These are phyloP conservation scores for Podaxis sp. DNA, from an alignment of 768 basidiomycete genomes.

Conservation along the genomic window DNA sequence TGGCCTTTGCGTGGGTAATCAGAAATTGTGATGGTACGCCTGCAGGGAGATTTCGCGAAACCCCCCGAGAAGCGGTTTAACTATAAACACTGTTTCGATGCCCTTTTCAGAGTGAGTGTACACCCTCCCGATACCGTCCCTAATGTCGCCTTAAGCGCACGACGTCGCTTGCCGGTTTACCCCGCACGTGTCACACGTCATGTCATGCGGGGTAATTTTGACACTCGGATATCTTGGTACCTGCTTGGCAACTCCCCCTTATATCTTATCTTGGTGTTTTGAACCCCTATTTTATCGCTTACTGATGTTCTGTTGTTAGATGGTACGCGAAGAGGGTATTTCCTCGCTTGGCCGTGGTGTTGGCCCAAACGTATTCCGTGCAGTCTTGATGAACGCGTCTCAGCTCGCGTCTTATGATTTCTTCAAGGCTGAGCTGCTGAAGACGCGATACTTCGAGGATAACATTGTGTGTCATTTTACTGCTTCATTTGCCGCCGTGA, in stretches of 20 bases:
- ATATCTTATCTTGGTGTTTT: slow-evolving; percentile 1
- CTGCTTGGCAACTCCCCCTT: not conserved
- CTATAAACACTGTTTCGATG: slow-evolving; percentile 88
- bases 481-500: slow-evolving; percentile 80
- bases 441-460: slow-evolving; percentile 68
- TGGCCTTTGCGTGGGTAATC: not conserved
- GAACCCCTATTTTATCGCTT: not conserved
- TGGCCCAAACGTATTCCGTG: slow-evolving; percentile 82
- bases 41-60: slow-evolving; percentile 90
- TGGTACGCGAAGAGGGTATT: slow-evolving; percentile 82
- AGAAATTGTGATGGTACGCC: slow-evolving; percentile 83
- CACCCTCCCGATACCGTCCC: not conserved
- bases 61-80: slow-evolving; percentile 84
- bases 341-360: slow-evolving; percentile 75
- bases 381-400: slow-evolving; percentile 86
- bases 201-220: slow-evolving; percentile 13
- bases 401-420: slow-evolving; percentile 95
- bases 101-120: slow-evolving; percentile 71
- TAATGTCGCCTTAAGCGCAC: not conserved
- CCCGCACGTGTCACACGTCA: slow-evolving; percentile 8
- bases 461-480: slow-evolving; percentile 82
- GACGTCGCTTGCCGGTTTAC: not conserved
- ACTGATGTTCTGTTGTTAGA: slow-evolving; percentile 35
- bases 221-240: not conserved
- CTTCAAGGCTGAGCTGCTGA: slow-evolving; percentile 81